Conservation (phyloP, 2,329 filamentous ascomycete genomes). For the Didymella arachidicola region DNA sequence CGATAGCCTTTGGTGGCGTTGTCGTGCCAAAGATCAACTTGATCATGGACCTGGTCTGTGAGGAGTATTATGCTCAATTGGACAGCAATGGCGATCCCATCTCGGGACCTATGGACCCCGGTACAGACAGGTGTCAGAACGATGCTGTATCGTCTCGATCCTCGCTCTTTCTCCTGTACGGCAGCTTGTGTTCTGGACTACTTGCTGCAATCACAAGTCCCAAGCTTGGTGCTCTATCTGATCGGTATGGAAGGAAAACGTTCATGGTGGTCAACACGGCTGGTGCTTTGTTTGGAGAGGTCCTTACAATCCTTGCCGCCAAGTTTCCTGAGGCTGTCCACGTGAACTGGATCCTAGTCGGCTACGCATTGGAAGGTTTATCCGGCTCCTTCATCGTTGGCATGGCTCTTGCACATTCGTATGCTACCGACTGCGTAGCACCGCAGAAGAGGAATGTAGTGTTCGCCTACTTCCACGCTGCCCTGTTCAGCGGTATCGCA, state of each 20-base stretch:
- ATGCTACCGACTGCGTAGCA: slow-evolving; percentile 86
- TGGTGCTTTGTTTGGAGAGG: slow-evolving; percentile 77
- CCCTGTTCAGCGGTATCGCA: slow-evolving; percentile 87
- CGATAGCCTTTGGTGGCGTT: slow-evolving; percentile 84
- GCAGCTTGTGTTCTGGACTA: slow-evolving; percentile 76
- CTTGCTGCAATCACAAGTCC: slow-evolving; percentile 84
- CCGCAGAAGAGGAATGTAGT: slow-evolving; percentile 80
- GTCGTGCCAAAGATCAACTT: slow-evolving; percentile 88
- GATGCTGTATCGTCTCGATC: slow-evolving; percentile 80
- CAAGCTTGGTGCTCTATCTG: slow-evolving; percentile 83
- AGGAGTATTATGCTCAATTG: slow-evolving; percentile 76
- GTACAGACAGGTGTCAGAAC: slow-evolving; percentile 73
- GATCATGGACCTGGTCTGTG: slow-evolving; percentile 83
- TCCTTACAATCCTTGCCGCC: slow-evolving; percentile 79
- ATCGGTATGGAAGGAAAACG: slow-evolving; percentile 80
- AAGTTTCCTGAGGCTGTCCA: slow-evolving; percentile 75
- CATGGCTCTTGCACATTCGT: slow-evolving; percentile 81
- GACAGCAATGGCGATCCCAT: slow-evolving; percentile 46
- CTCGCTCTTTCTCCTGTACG: slow-evolving; percentile 78
- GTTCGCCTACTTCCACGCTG: slow-evolving; percentile 90
- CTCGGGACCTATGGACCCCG: slow-evolving; percentile 45
- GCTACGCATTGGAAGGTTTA: slow-evolving; percentile 80
- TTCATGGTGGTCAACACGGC: slow-evolving; percentile 76
- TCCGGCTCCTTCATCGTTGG: slow-evolving; percentile 88
- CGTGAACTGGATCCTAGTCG: slow-evolving; percentile 81